Conservation (phyloP, 108 stramenopile species). For the Bacterosira constricta region DNA sequence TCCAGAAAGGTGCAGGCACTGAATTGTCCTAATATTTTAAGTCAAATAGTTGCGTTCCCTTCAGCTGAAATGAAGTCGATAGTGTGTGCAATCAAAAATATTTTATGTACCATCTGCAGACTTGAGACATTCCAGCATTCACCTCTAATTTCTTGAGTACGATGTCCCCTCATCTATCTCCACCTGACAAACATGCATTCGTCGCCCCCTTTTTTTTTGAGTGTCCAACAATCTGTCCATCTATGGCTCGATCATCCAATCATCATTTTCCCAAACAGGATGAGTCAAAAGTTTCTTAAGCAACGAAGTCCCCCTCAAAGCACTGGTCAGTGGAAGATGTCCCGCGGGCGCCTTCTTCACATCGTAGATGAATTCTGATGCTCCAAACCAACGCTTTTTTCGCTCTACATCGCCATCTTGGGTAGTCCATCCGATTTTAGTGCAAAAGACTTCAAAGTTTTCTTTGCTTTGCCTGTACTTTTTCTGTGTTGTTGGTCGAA, state of each 20-base stretch:
- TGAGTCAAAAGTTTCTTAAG: conserved; percentile 90
- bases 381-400: conserved; percentile 97
- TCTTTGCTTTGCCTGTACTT: conserved; percentile 87
- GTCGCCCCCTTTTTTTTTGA: not conserved
- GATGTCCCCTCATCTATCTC: no score
- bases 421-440: conserved; percentile 96
- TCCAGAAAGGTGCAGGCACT: no score
- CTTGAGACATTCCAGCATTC: no score
- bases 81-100: no score
- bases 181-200: not conserved
- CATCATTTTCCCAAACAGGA: conserved; percentile 94
- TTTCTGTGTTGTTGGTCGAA: conserved; percentile 52
- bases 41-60: no score
- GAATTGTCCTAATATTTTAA: no score
- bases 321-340: conserved; percentile 95
- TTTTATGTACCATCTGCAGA: no score
- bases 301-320: conserved; percentile 91
- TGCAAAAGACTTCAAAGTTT: conserved; percentile 94
- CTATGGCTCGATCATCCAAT: conserved; percentile 92
- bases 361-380: conserved; percentile 96
- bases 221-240: not conserved
- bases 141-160: no score
- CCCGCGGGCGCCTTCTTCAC: conserved; percentile 94
- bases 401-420: conserved; percentile 92
- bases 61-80: no score